Evolutionary conservation across 192 early-diverging fungal species (phyloP).

Genomic region (Backusella circina): DNA sequence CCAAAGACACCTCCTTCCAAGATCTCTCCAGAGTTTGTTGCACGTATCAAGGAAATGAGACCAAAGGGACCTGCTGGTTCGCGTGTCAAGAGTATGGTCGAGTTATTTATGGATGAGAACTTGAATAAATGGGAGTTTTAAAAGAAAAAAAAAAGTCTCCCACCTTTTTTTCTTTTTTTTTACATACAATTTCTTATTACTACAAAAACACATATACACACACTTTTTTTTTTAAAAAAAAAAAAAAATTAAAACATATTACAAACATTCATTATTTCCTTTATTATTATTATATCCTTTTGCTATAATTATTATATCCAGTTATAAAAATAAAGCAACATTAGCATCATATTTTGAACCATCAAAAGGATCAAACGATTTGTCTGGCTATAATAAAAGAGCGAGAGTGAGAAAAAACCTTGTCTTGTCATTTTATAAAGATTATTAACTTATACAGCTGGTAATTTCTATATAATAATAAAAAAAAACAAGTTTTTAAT

Average conservation of each 20-base stretch:
- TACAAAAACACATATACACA: not conserved
- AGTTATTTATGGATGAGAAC: constrained; percentile 28
- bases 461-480: not conserved
- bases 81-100: constrained; percentile 22
- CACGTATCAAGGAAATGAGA: constrained; percentile 18
- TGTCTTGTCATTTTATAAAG: not conserved
- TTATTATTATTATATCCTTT: not conserved
- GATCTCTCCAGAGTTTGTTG: constrained; percentile 12
- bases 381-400: not conserved
- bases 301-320: not conserved
- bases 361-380: not conserved
- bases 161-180: not conserved
- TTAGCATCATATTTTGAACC: not conserved
- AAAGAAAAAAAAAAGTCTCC: not conserved
- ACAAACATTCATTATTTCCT: not conserved
- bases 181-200: not conserved
- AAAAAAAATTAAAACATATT: not conserved
- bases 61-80: constrained; percentile 18
- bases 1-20: not conserved
- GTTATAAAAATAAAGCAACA: not conserved
- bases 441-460: not conserved
- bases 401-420: not conserved
- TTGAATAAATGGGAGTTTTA: constrained; percentile 27
- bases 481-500: not conserved
- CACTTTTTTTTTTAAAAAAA: not conserved